Base-by-base conservation (phyloP, 1,139 yeast species). In the Suzukiozyma palmioleophila region DNA sequence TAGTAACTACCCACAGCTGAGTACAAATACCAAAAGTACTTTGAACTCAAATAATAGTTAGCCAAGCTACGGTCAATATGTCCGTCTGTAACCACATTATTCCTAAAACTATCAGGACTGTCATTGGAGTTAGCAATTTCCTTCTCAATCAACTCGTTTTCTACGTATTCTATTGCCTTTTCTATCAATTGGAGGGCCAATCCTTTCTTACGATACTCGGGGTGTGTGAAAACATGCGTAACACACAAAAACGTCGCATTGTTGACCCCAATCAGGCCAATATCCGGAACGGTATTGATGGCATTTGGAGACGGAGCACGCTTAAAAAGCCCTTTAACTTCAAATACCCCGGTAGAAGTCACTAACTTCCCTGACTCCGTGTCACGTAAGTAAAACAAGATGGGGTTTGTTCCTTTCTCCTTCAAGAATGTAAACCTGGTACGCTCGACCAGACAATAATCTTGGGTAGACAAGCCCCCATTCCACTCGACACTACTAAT, bases 11-110 rank as follows among this genome's bases (percentile, higher is more conserved):
- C 65, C 3, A 60, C 60, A 1, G 60, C 66, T 3, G 75, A 68
- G 47, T 68, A 66, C 40, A 69, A 56, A 15, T 50, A 48, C 75
- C 73, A 68, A 39, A 67, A 56, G 45, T 64, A 68, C 43, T 65
- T 52, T 43, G 67, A 65, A 27, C 65, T 49, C 46, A 69, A 56
- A 41, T 65, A 63, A 40, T 68, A 62, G 41, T 56, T 53, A 22
- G 69, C 72, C 52, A 69, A 55, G 10, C 46, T 47, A 6, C 34
- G 28, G 45, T 69, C 74, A 7, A 66, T 42, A n/a, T 43, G 33
- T 1, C 70, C 69, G 12, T 54, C 46, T 12, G 52, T 47, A 11
- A 48, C 47, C 3, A 65, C 69, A 70, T 66, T 60, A 39, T 50
- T 54, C 39, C 52, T 54, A 48, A 68, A 66, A 36, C 56, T 59